Percentiles rank a stretch among this genome's conserved stretches.
Conservation (phyloP, 2,329 filamentous ascomycete genomes). For the Coniochaeta sp. region DNA sequence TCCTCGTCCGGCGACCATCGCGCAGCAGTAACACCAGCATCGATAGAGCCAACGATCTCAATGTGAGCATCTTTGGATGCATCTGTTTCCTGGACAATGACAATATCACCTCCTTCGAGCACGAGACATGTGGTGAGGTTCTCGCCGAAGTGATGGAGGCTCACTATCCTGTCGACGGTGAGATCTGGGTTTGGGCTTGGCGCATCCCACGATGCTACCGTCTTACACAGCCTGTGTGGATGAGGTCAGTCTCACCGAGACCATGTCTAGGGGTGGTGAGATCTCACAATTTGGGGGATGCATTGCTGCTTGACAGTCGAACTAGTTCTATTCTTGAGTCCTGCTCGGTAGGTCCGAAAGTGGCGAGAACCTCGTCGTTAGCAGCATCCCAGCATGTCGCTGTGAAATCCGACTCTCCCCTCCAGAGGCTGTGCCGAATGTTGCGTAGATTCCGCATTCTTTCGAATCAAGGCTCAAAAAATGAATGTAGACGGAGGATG, state of each 20-base stretch:
- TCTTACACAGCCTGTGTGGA: conserved; percentile 19
- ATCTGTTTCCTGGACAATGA: conserved; percentile 67
- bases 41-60: conserved; percentile 91
- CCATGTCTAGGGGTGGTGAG: background rate
- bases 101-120: conserved; percentile 82
- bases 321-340: conserved; percentile 67
- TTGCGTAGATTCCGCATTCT: conserved; percentile 85
- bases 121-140: conserved; percentile 71
- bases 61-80: conserved; percentile 59
- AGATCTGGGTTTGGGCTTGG: conserved; percentile 72
- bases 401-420: conserved; percentile 54
- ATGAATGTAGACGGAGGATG: background rate
- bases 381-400: conserved; percentile 81
- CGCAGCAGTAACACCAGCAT: conserved; percentile 82
- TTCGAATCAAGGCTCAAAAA: background rate
- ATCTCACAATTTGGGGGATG: conserved; percentile 32
- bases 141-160: conserved; percentile 80
- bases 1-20: conserved; percentile 96
- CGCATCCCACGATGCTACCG: conserved; percentile 82
- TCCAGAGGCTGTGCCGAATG: conserved; percentile 61
- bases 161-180: conserved; percentile 65
- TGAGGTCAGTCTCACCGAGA: background rate
- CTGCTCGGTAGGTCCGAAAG: conserved; percentile 70
- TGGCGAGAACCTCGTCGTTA: conserved; percentile 70
- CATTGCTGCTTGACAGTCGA: conserved; percentile 38